Conservation (phyloP, 2,329 filamentous ascomycete species). For the Westerdykella sp. region DNA sequence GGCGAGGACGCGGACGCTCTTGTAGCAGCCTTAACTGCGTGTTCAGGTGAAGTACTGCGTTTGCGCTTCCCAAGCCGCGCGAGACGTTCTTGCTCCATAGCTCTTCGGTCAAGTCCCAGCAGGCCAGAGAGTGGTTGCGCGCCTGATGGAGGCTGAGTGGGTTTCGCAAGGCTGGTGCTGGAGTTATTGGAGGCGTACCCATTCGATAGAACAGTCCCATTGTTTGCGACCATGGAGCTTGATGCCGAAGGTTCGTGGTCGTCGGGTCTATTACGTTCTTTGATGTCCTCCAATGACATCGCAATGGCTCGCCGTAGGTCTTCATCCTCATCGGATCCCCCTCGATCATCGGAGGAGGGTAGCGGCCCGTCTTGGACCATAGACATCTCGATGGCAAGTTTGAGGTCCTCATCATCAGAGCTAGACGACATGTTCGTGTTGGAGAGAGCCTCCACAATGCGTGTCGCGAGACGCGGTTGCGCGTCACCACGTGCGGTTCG, state of each 20-base stretch:
- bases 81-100: conserved; percentile 80
- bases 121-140: conserved; percentile 28
- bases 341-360: conserved; percentile 11
- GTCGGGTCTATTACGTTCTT: not conserved
- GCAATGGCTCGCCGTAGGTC: conserved; percentile 23
- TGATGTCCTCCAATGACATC: conserved; percentile 16
- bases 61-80: conserved; percentile 59
- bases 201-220: not conserved
- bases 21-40: conserved; percentile 20
- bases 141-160: not conserved
- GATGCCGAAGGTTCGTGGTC: too few relatives aligned
- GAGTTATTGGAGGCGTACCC: not conserved
- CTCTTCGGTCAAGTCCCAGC: conserved; percentile 62
- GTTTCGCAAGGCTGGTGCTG: not conserved
- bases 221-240: too few relatives aligned
- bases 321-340: conserved; percentile 22
- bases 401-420: not conserved
- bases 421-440: not conserved
- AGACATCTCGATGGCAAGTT: conserved; percentile 1
- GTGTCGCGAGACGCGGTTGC: conserved; percentile 11
- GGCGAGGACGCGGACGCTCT: not conserved
- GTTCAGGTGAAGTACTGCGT: conserved; percentile 45
- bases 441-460: not conserved
- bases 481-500: conserved; percentile 16
- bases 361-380: not conserved